These are phyloP conservation scores for Globisporangium perplexum DNA, from an alignment of 352 stramenopile genomes.

Conservation along the genomic window DNA sequence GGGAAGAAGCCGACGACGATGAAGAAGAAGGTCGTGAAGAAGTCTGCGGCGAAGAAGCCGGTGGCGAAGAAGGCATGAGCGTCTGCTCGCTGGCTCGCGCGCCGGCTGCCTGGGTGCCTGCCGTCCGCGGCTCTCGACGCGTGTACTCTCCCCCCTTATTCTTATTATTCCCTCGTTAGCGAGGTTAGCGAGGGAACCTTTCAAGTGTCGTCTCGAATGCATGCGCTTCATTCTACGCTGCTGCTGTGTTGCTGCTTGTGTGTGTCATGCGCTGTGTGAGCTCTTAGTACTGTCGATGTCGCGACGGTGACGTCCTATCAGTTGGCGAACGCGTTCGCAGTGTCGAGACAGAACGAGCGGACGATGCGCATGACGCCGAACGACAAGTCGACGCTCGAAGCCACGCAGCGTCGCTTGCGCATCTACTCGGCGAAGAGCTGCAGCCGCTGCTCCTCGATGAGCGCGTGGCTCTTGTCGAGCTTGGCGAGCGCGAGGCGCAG, in stretches of 20 bases:
- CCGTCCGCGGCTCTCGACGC: neutral
- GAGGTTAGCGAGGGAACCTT: conserved; percentile 22
- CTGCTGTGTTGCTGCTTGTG: too few species aligned
- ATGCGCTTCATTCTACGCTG: conserved; percentile 4
- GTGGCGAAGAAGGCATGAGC: conserved; percentile 17
- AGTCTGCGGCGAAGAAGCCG: conserved; percentile 16
- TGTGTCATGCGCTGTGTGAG: too few species aligned
- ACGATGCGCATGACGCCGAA: too few species aligned
- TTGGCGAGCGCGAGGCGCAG: conserved; percentile 67
- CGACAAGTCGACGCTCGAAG: too few species aligned
- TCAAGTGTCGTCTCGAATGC: conserved; percentile 19
- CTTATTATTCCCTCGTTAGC: conserved; percentile 60
- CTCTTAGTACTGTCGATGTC: too few species aligned
- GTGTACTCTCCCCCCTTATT: conserved; percentile 28
- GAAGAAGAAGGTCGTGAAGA: conserved; percentile 15
- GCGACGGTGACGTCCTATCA: too few species aligned
- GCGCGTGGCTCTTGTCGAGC: conserved; percentile 63
- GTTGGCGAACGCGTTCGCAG: too few species aligned
- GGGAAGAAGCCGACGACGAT: conserved; percentile 18
- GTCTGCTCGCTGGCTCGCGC: neutral
- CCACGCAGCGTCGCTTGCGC: too few species aligned
- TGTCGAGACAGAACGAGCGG: neutral
- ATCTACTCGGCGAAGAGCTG: conserved; percentile 55
- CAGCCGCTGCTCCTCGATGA: conserved; percentile 68
- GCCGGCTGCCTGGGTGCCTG: too few species aligned